Evolutionary conservation across 768 basidiomycete genomes (phyloP), one percentile per base, ranked within the genome.

Genomic region (Daedalea quercina): DNA sequence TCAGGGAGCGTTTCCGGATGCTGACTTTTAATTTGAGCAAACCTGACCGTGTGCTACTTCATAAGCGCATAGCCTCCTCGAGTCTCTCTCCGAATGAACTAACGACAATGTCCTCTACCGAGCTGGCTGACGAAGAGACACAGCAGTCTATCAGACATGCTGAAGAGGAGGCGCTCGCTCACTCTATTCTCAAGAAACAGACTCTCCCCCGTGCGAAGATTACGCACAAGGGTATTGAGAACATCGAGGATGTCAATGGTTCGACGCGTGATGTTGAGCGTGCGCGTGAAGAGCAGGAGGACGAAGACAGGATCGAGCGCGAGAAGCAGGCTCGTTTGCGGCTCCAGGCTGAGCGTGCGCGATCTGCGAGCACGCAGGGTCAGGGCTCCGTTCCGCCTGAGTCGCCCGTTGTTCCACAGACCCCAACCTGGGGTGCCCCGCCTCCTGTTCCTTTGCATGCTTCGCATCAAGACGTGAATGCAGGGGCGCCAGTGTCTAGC

Each of bases 141-240:
- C 84, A 90, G 65, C 79, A 87, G 64, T 84, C 86, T 49, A 93
- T 92, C 64, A 87, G 83, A 65, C 79, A 80, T 45, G 85, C 87
- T 22, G 87, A 92, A 65, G 77, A 89, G 62, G 89, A 90, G 69
- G 82, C 89, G 1, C 70, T 95, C 60, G 85, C 83, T 65, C 84
- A 92, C 67, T 90, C 90, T 8, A 94, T 94, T 59, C 71, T 94
- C 54, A 78, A 82, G 64, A 88, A 85, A 68, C 74, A 79, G 9
- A 71, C 73, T 9, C 76, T 79, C 22, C 73, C 78, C 31, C 76
- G 80, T 33, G 88, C 91, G 31, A 94, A 94, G 68, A 87, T 92
- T 55, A 95, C 92, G 24, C 92, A 94, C 74, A 95, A 95, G 70
- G 92, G 92, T 49, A 70, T 94, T 56, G 85, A 94, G 73, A 86